Base-by-base conservation (phyloP, 140 eudicot genomes). In the Anethum foeniculum region DNA sequence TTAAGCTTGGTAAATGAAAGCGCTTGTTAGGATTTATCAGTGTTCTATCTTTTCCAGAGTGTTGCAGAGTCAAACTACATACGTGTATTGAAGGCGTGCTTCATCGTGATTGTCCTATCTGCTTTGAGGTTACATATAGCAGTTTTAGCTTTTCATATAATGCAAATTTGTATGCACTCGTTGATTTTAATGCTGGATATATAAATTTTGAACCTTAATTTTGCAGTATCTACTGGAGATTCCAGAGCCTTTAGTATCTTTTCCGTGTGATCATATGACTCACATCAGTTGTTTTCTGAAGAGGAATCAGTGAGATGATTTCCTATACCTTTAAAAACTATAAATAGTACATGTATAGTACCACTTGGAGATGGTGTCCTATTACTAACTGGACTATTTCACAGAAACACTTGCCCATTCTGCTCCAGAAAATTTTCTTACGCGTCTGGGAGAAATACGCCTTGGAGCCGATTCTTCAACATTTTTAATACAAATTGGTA, bases 81-180 rank as follows among this genome's bases (percentile, higher is more conserved):
- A 93, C 92, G 0, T 94, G 98, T 58, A 86, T 94, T 34, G 98
- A 94, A 86, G 90, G 97, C 75, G 97, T 97, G 38, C 90, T 94
- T 96, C 97, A 92, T 85, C 97, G 92, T 71, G 96, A 92, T 77
- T 94, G 98, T 76, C 98, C 98, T 75, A 91, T 94, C 79, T 92
- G 98, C 88, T 89, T 90, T 76, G 96, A 94, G 97, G 60, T 51
- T 32, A 14, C 48, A 16, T 48, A 3, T 48, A 28, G n/a, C 6
- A 18, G 27, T 58, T 49, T 39, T 46, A 13, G n/a, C 2, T 74
- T 3, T 75, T n/a, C 60, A 46, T 13, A 9, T 43, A 4, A 15
- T 12, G 78, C 19, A 12, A 30, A 6, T 3, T n/a, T 15, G 41
- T 38, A 16, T 0, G 14, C 6, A 5, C 46, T 34, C 27, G 6